Evolutionary conservation across 495 filamentous ascomycete genomes (phyloP), one percentile per base, ranked within the genome.

Genomic region (Podospora bellae-mahoneyi): DNA sequence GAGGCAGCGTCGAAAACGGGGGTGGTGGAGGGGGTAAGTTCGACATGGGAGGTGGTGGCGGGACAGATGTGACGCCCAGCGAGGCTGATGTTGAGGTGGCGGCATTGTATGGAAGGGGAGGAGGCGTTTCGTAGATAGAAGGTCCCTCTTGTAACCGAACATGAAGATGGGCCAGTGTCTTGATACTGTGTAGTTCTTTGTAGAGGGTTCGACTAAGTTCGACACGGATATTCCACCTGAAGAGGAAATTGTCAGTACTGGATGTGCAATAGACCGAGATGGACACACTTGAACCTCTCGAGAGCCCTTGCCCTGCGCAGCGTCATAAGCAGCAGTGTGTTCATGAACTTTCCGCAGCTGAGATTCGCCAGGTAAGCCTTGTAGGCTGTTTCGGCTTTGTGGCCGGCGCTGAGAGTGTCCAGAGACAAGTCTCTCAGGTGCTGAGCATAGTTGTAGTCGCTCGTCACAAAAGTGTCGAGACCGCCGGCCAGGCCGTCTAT

Each of bases 341-440:
- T 90, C 77, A 90, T 79, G 30, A 88, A 85, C 74, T 87, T 89
- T 9, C 84, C 85, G 69, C 82, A 85, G 75, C 81, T 84, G 34
- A 78, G 72, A 48, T 70, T 79, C 65, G 81, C 81, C 3, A 80
- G 75, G 64, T 84, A 86, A 0, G 80, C 70, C 58, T 80, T 78
- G 69, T 84, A 84, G 5, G 81, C 77, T 1, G 71, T 66, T 60
- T 84, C 82, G 5, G 78, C 82, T 71, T 81, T 81, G 16, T 76
- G 73, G 4, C 82, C 82, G 5, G 78, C 73, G 71, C 75, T 79
- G 5, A 83, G 73, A 0, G 83, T 82, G 64, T 86, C 84, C 39
- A 88, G 75, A 13, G 76, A 77, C 4, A 88, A 75, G 56, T 82
- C 77, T 60, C 79, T 79, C 54, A 89, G 77, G 70, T 88, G 80